phyloP scores from a whole-genome alignment of 2,329 filamentous ascomycete species.

The Pseudopithomyces chartarum region DNA sequence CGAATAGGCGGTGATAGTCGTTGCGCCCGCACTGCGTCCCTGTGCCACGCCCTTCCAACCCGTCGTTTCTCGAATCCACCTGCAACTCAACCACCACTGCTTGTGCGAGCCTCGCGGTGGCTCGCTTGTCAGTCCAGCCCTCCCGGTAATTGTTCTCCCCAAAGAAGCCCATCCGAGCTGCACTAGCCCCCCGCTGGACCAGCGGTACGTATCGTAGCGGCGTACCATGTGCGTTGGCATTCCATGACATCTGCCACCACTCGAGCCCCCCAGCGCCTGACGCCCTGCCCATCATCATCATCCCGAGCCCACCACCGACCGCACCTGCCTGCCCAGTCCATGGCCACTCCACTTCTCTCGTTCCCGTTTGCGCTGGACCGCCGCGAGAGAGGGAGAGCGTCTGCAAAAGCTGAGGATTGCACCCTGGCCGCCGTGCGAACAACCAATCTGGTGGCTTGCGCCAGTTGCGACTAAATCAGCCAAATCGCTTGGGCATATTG shows the following conservation, averaged over 20 bases:
- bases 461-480: slow-evolving; percentile 28
- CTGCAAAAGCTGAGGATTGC: slow-evolving; percentile 31
- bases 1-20: slow-evolving; percentile 40
- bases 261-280: neutral
- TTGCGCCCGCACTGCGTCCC: slow-evolving; percentile 30
- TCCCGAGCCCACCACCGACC: neutral
- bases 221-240: slow-evolving; percentile 36
- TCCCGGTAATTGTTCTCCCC: slow-evolving; percentile 32
- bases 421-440: slow-evolving; percentile 22
- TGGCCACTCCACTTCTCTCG: too few species aligned
- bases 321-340: too few species aligned
- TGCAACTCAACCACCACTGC: slow-evolving; percentile 24
- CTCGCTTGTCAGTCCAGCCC: slow-evolving; percentile 14
- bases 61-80: slow-evolving; percentile 38
- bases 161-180: slow-evolving; percentile 14
- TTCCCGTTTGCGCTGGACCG: too few species aligned
- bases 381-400: too few species aligned
- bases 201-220: slow-evolving; percentile 22
- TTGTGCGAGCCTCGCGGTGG: slow-evolving; percentile 28
- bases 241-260: slow-evolving; percentile 36
- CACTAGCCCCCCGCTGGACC: slow-evolving; percentile 21
- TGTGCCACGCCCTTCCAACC: slow-evolving; percentile 34
- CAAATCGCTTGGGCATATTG: slow-evolving; percentile 35
- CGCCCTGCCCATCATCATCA: neutral
- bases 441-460: slow-evolving; percentile 34